Evolutionary conservation across 208 protist genomes (phyloP).

Genomic region (Trypanosoma platydactyli): DNA sequence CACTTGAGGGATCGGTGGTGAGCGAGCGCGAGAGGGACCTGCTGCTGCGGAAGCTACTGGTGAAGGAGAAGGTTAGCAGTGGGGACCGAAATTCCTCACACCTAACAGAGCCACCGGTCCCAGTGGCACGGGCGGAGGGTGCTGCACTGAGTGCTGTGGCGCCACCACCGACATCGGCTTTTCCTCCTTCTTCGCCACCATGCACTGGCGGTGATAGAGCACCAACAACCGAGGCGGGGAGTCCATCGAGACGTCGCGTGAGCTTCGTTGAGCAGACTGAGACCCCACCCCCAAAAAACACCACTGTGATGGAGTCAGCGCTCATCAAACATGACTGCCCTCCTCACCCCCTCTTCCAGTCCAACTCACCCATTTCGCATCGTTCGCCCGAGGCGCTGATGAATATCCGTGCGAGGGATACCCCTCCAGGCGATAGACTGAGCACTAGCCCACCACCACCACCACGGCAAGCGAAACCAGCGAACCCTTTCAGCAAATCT

Average conservation of each 20-base stretch:
- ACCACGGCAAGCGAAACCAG: conserved; percentile 2
- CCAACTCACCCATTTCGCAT: too few relatives aligned
- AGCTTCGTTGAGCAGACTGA: conserved; percentile 7
- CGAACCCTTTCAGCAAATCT: conserved; percentile 47
- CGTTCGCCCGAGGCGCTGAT: too few relatives aligned
- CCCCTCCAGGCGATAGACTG: too few relatives aligned
- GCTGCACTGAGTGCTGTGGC: not conserved
- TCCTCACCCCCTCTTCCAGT: too few relatives aligned
- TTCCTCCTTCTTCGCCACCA: too few relatives aligned
- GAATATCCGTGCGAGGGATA: too few relatives aligned
- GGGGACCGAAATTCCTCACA: not conserved
- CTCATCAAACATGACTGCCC: too few relatives aligned
- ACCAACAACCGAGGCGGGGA: not conserved
- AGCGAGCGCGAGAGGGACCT: conserved; percentile 67
- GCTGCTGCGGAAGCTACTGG: conserved; percentile 63
- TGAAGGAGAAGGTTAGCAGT: conserved; percentile 36
- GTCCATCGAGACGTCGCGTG: conserved; percentile 11
- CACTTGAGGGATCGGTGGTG: conserved; percentile 56
- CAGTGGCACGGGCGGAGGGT: too few relatives aligned
- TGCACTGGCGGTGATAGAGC: not conserved
- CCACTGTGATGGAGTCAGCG: not conserved
- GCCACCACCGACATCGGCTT: not conserved
- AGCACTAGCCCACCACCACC: not conserved
- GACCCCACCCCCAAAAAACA: not conserved
- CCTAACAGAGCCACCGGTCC: too few relatives aligned